These are phyloP conservation scores for Glycine soja DNA, from an alignment of 306 rosid species.

Conservation along the genomic window DNA sequence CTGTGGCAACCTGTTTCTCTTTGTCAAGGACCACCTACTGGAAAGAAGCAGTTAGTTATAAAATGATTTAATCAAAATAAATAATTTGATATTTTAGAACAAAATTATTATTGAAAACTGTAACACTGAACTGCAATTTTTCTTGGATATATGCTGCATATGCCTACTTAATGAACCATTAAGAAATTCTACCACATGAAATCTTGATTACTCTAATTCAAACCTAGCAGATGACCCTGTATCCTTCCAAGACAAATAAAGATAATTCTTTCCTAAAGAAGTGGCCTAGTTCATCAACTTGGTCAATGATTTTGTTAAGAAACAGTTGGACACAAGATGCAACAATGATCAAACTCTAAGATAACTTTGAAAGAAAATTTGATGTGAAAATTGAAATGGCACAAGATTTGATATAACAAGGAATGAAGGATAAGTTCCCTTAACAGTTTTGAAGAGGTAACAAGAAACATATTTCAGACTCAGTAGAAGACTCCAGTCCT, in stretches of 20 bases:
- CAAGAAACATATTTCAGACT: constrained; percentile 19
- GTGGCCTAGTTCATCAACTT: constrained; percentile 18
- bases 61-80: neutral
- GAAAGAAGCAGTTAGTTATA: constrained; percentile 58
- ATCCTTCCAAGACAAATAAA: neutral
- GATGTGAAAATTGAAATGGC: neutral
- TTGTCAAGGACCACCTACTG: constrained; percentile 94
- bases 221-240: neutral
- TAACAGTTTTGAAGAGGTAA: constrained; percentile 17
- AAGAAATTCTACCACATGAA: constrained; percentile 10
- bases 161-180: constrained; percentile 2
- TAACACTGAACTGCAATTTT: neutral
- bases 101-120: too few relatives aligned
- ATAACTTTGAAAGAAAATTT: neutral
- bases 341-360: constrained; percentile 27
- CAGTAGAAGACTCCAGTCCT: neutral
- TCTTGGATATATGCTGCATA: neutral
- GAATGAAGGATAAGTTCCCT: too few relatives aligned
- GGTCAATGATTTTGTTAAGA: neutral
- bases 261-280: neutral
- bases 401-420: constrained; percentile 15
- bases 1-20: constrained; percentile 77
- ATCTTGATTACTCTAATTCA: constrained; percentile 1
- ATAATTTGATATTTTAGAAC: neutral
- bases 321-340: neutral